A percentile compares a stretch with the other conserved stretches of the same genome.
These are phyloP conservation scores for Cinchona pubescens DNA, from an alignment of 257 asterid genomes.

Conservation along the genomic window DNA sequence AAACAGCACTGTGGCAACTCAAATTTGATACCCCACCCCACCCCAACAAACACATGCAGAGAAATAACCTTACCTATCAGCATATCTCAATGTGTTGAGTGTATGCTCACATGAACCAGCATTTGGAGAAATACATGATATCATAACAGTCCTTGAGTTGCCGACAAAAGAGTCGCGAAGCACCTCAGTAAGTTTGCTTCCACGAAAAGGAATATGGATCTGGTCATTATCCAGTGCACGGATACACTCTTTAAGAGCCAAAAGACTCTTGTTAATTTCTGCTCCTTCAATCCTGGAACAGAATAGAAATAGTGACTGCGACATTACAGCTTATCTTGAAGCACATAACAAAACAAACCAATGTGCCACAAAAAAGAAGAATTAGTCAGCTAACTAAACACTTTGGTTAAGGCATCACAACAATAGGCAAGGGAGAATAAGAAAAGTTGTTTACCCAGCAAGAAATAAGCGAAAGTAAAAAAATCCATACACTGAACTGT, in stretches of 20 bases:
- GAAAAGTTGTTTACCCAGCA: not conserved
- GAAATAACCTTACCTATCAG: constrained; percentile 56
- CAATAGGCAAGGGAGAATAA: not conserved
- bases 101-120: constrained; percentile 99
- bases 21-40: not conserved
- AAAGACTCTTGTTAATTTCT: constrained; percentile 92
- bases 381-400: not conserved
- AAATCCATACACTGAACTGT: not conserved
- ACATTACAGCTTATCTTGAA: not conserved
- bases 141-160: constrained; percentile 94
- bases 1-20: not conserved
- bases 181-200: constrained; percentile 98
- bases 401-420: not conserved
- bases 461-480: not conserved
- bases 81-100: constrained; percentile 93
- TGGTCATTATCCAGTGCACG: constrained; percentile 98
- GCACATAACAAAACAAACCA: not conserved
- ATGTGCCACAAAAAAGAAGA: not conserved
- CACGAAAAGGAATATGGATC: constrained; percentile 94
- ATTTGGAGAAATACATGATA: constrained; percentile 94
- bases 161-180: constrained; percentile 97
- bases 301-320: not conserved
- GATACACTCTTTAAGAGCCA: constrained; percentile 93
- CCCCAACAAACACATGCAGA: not conserved
- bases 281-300: constrained; percentile 91